Base-by-base conservation (phyloP, 2,329 filamentous ascomycete species). In the Pestalotiopsis sp. region DNA sequence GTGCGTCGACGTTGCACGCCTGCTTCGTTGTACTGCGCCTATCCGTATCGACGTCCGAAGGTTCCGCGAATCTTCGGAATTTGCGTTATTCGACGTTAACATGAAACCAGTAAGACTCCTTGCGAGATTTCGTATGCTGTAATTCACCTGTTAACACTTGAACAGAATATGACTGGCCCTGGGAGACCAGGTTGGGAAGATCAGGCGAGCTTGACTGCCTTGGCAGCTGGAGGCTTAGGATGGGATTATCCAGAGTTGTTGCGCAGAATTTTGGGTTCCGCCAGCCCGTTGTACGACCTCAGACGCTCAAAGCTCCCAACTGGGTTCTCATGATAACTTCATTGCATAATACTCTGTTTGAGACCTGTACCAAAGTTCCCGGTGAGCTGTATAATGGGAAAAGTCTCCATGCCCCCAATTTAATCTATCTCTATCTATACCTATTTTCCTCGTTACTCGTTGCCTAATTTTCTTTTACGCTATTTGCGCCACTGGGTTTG, bases 11-110 rank as follows among this genome's bases (percentile, higher is more conserved):
- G 81, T 81, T 1, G 84, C 82, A 1, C 70, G 72, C 49, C 63
- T 82, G 3, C 74, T 86, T 4, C 73, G 79, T 4, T 75, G 79
- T 5, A 84, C 80, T 4, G 83, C 83, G 1, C 82, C 82, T 0
- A 83, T 86, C 31, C 77, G 82, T 0, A 82, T 87, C 60, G 84
- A 87, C 71, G 78, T 84, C 0, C 77, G 84, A 17, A 77, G 83
- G 9, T 80, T 82, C 39, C 68, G 69, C 2, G 68, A 77, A 2
- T 75, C 75, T 0, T 77, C 75, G 0, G 74, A 75, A 1, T 86
- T 86, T 75, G 82, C 81, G 0, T 73, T 86, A 20, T 86, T 86
- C 70, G 83, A 87, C 73, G 78, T 86, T 13, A 86, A 86, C 67
- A 84, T 86, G 81, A 86, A 86, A 72, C 84, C 84, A 17, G 82